Conservation (phyloP, 208 protist species). For the Trypanosoma rangeli region DNA sequence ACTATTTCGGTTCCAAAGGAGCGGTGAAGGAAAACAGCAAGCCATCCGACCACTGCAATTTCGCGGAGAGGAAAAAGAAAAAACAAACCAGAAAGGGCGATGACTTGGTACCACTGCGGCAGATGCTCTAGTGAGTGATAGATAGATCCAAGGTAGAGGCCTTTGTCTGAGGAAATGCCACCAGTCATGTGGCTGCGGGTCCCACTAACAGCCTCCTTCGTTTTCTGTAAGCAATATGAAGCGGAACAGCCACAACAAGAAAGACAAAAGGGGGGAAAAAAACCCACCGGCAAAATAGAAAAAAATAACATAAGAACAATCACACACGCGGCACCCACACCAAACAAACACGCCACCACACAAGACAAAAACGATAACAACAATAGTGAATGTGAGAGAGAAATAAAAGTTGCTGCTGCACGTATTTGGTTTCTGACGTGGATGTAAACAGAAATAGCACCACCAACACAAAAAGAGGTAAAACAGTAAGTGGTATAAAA, state of each 20-base stretch:
- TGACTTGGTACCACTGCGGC: conserved; percentile 82
- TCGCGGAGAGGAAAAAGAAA: conserved; percentile 72
- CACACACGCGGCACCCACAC: not conserved
- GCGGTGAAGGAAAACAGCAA: conserved; percentile 74
- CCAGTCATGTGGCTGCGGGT: not conserved
- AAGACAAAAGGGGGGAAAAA: not conserved
- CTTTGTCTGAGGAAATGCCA: conserved; percentile 3
- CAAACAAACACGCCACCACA: conserved; percentile 1
- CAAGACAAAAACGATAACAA: conserved; percentile 1
- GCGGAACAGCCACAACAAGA: not conserved
- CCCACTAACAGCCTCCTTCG: not conserved
- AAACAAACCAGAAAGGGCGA: conserved; percentile 60
- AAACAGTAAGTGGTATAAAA: not conserved
- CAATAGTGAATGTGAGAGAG: conserved; percentile 1
- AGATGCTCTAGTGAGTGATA: conserved; percentile 76
- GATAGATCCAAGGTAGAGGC: conserved; percentile 57
- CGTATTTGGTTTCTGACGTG: not conserved
- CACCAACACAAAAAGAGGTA: not conserved
- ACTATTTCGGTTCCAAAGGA: conserved; percentile 77
- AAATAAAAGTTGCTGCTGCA: not conserved
- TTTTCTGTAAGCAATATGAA: not conserved
- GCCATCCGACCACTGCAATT: conserved; percentile 65
- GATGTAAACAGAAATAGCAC: not conserved
- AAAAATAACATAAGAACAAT: not conserved
- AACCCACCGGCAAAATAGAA: not conserved